Conservation (phyloP, 345 rosid genomes). For the Trapa bicornis region DNA sequence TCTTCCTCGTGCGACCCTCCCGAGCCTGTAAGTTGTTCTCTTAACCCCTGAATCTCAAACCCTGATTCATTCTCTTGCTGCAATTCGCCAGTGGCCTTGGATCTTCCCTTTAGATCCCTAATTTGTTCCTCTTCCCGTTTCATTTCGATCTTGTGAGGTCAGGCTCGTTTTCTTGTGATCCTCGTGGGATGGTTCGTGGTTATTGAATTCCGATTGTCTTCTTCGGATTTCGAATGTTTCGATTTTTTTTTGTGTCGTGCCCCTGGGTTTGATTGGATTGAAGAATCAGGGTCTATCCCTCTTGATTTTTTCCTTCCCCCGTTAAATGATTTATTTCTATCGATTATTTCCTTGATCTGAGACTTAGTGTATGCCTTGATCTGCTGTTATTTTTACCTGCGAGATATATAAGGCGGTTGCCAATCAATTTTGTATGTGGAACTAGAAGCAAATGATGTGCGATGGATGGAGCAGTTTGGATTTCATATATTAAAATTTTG, state of each 20-base stretch:
- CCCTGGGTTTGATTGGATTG: conserved; percentile 1
- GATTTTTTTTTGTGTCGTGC: conserved; percentile 4
- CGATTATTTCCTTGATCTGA: neutral
- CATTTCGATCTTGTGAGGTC: conserved; percentile 1
- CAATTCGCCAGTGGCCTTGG: conserved; percentile 11
- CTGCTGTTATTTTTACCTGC: neutral
- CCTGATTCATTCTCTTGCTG: conserved; percentile 9
- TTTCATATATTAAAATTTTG: neutral
- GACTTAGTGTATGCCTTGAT: neutral
- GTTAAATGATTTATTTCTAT: neutral
- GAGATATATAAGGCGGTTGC: neutral
- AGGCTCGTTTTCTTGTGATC: neutral
- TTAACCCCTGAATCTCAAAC: conserved; percentile 11
- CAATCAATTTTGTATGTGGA: neutral
- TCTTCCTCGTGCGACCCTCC: conserved; percentile 10
- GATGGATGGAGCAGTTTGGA: neutral
- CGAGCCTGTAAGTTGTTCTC: conserved; percentile 23
- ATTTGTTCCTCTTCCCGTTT: neutral
- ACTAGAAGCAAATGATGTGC: neutral
- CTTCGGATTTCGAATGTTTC: neutral
- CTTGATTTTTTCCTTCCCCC: no score
- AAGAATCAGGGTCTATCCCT: neutral
- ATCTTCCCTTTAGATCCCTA: conserved; percentile 19
- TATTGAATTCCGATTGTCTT: neutral
- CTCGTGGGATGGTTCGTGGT: neutral